Evolutionary conservation across 202 grass and related monocot genomes (phyloP), one percentile per base, ranked within the genome.

Genomic region (Panicum virgatum): DNA sequence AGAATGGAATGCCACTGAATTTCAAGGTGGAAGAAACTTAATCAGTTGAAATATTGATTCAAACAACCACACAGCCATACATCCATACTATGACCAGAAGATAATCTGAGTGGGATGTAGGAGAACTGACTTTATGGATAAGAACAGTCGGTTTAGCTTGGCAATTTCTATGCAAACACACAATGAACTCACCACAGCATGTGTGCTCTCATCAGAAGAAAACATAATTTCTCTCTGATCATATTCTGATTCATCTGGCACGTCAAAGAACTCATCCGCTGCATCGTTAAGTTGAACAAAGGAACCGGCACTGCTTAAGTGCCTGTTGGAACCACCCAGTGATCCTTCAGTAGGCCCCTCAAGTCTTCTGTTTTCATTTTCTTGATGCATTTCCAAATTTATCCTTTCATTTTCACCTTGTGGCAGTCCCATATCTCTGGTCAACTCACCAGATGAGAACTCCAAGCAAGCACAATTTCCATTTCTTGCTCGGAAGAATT

Each of bases 181-280:
- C 9, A 73, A 34, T 70, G 42, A 86, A 86, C 87, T 78, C 72
- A 89, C 86, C 69, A 46, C 47, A 70, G 64, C 59, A 81, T 94
- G 86, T 10, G 76, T 64, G 63, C 75, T 87, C 84, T 90, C 89
- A 61, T 91, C 86, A 56, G 91, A 99, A 81, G 87, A 65, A 93
- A 91, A 92, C 64, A 78, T 60, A 57, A 47, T 71, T 62, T 99
- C 92, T 66, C 82, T 80, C 63, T 90, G 88, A 72, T 95, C 91
- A 86, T 90, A 96, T 83, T 96, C 93, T 73, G 92, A 89, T 90
- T 99, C 96, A 57, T 99, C 93, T 62, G 87, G 91, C 34, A 99
- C 88, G 75, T 99, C 96, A 86, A 99, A 99, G 79, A 99, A 99
- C 84, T 95, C 96, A 73, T 95, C 92, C 2, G 65, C 81, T n/a